A percentile compares a stretch with the other conserved stretches of the same genome.
These are phyloP conservation scores for Aspergillus tamarii DNA, from an alignment of 2,329 filamentous ascomycete species.

Conservation along the genomic window DNA sequence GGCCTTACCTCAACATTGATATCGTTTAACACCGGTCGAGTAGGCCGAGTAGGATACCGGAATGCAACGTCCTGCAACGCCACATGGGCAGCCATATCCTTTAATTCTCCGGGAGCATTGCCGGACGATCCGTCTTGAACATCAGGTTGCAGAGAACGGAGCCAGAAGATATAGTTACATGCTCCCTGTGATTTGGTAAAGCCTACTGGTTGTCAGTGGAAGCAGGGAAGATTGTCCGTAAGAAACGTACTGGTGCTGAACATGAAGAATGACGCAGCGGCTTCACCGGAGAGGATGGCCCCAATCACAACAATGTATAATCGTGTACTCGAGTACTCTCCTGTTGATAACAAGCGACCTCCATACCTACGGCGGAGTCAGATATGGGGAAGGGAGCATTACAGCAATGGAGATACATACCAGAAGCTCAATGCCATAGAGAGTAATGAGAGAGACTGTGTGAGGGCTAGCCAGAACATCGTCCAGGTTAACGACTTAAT, in stretches of 20 bases:
- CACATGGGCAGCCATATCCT: background rate
- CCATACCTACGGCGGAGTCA: slow-evolving; percentile 37
- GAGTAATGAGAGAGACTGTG: slow-evolving; percentile 30
- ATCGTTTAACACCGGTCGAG: slow-evolving; percentile 59
- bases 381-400: too few species aligned
- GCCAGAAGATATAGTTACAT: slow-evolving; percentile 11
- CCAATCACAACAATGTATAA: slow-evolving; percentile 67
- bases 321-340: slow-evolving; percentile 52
- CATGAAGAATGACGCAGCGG: slow-evolving; percentile 67
- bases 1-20: slow-evolving; percentile 51
- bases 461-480: slow-evolving; percentile 27
- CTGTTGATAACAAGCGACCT: slow-evolving; percentile 58
- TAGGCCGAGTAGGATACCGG: slow-evolving; percentile 66
- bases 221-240: background rate
- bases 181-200: slow-evolving; percentile 6
- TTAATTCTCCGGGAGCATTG: background rate
- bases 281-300: slow-evolving; percentile 68
- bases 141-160: slow-evolving; percentile 6
- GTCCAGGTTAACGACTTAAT: slow-evolving; percentile 22
- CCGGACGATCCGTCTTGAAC: slow-evolving; percentile 1
- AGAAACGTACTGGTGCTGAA: slow-evolving; percentile 59
- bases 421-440: slow-evolving; percentile 29
- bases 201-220: background rate
- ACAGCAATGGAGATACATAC: background rate
- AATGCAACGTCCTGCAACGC: slow-evolving; percentile 64